These are phyloP conservation scores for Vinca major DNA, from an alignment of 305 asterid species.

Conservation along the genomic window DNA sequence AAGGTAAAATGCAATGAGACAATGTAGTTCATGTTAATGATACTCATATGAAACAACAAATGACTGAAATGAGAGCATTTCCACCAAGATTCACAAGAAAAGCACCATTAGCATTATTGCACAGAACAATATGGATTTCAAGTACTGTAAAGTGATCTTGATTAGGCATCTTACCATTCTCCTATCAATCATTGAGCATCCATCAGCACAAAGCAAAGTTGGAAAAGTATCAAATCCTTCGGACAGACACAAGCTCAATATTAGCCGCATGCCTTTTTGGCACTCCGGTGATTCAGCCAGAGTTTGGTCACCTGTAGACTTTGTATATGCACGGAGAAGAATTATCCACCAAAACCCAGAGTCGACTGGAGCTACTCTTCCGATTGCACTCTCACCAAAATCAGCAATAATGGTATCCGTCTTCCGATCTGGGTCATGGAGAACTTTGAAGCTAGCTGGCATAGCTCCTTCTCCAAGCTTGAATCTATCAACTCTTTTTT, in stretches of 20 bases:
- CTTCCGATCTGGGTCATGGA: slow-evolving; percentile 40
- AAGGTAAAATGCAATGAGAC: too few relatives aligned
- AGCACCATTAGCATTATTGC: neutral
- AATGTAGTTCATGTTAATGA: neutral
- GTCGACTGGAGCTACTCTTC: slow-evolving; percentile 46
- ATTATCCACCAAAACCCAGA: slow-evolving; percentile 53
- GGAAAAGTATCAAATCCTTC: slow-evolving; percentile 48
- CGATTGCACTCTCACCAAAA: slow-evolving; percentile 49
- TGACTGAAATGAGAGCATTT: neutral
- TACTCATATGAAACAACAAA: neutral
- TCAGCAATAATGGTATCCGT: slow-evolving; percentile 40
- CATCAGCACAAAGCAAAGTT: slow-evolving; percentile 43
- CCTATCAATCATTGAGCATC: slow-evolving; percentile 46
- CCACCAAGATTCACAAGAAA: slow-evolving; percentile 1
- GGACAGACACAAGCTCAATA: slow-evolving; percentile 34
- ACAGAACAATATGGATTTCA: neutral
- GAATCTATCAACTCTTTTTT: slow-evolving; percentile 37
- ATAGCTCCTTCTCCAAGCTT: slow-evolving; percentile 46
- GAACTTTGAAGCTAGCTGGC: slow-evolving; percentile 49
- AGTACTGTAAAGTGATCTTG: neutral
- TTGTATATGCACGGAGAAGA: slow-evolving; percentile 45
- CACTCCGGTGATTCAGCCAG: slow-evolving; percentile 40
- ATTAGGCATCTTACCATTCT: slow-evolving; percentile 31
- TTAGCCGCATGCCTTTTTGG: slow-evolving; percentile 45
- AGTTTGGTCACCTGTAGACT: slow-evolving; percentile 36